Percentiles rank a stretch among this genome's conserved stretches.
Conservation (phyloP, 2,329 filamentous ascomycete species). For the Botrytis deweyae region DNA sequence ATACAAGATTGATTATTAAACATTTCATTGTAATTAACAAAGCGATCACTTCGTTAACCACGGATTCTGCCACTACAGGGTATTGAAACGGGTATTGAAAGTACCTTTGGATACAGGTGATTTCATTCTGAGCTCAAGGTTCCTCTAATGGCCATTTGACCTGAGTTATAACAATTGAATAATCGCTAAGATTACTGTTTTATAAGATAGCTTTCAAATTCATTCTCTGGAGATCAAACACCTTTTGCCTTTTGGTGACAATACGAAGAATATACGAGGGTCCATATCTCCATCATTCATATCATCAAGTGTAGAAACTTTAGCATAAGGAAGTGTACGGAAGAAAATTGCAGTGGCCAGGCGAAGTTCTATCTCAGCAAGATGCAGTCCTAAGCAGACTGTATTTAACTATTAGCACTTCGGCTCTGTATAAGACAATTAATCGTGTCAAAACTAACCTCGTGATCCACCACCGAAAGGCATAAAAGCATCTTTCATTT, state of each 20-base stretch:
- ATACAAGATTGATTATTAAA: too few relatives aligned
- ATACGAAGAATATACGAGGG: background rate
- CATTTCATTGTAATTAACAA: too few relatives aligned
- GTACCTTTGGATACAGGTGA: too few relatives aligned
- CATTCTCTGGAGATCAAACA: background rate
- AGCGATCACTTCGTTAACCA: too few relatives aligned
- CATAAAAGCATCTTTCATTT: background rate
- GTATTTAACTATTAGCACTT: background rate
- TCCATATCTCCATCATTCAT: background rate
- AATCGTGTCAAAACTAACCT: background rate
- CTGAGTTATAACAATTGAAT: too few relatives aligned
- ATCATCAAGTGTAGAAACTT: background rate
- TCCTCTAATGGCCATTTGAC: too few relatives aligned
- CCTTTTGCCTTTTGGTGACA: background rate
- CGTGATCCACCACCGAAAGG: background rate
- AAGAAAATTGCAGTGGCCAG: background rate
- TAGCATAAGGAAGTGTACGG: background rate
- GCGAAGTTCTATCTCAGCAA: background rate
- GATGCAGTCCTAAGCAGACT: background rate
- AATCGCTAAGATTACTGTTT: too few relatives aligned
- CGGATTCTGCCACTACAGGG: too few relatives aligned
- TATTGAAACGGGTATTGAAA: too few relatives aligned
- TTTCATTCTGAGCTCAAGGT: too few relatives aligned
- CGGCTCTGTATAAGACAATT: background rate
- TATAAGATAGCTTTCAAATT: background rate